A percentile compares a stretch with the other conserved stretches of the same genome.
Evolutionary conservation across 495 filamentous ascomycete genomes (phyloP).

Genomic region (Cenococcum geophilum): DNA sequence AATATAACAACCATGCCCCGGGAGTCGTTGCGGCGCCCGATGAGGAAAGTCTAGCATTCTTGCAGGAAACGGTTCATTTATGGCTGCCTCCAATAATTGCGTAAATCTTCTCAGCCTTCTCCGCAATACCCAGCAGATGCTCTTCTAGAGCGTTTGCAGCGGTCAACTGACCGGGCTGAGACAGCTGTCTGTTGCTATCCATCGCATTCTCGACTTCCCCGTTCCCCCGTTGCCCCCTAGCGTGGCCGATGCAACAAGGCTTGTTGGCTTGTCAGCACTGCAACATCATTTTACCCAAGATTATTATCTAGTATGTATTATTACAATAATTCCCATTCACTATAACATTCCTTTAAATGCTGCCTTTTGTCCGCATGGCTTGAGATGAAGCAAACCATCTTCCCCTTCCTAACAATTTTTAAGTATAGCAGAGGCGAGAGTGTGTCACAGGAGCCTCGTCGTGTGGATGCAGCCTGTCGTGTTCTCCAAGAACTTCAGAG

Average conservation of each 20-base stretch:
- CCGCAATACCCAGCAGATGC: neutral
- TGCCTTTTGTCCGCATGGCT: neutral
- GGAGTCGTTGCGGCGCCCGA: neutral
- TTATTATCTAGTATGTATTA: neutral
- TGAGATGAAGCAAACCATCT: neutral
- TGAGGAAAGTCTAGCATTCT: neutral
- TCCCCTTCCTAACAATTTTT: neutral
- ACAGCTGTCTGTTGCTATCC: neutral
- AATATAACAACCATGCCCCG: slow-evolving; percentile 11
- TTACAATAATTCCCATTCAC: neutral
- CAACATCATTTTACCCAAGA: neutral
- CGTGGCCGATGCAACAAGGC: neutral
- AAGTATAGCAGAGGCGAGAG: neutral
- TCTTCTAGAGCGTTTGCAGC: neutral
- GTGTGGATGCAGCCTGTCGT: neutral
- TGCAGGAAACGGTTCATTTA: slow-evolving; percentile 1
- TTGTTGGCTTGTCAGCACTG: too few species aligned
- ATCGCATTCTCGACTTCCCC: neutral
- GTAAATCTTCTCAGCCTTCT: neutral
- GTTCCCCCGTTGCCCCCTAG: neutral
- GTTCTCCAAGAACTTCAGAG: neutral
- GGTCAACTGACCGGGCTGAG: neutral
- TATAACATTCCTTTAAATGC: neutral
- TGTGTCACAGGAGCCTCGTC: neutral
- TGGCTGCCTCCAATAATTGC: neutral